Evolutionary conservation across 1,284 basidiomycete species (phyloP), one percentile per base, ranked within the genome.

Genomic region (Fistulinella cinereoalba): DNA sequence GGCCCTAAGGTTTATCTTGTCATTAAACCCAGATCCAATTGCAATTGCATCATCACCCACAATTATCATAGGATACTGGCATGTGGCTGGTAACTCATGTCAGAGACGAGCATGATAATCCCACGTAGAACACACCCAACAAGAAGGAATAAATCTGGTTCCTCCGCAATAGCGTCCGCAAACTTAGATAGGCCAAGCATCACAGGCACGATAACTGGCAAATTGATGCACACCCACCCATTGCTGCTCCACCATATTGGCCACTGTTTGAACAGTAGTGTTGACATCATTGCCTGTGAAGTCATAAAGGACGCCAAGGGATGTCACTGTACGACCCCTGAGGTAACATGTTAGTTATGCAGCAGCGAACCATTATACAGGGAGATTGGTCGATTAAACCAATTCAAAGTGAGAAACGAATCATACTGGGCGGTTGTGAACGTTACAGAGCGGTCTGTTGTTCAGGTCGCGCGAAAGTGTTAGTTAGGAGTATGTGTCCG

Each of bases 61-160:
- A 87, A 45, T 85, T 77, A 54, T 87, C 80, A 33, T 71, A 56
- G 3, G 71, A 66, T 15, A 87, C 74, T 8, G 84, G 85, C 84
- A 88, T 88, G 58, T 88, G 85, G 18, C 80, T 85, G 47, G 16
- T 21, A 39, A 13, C 10, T 28, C 8, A 10, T 12, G 34, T 56
- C 25, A 45, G 28, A 29, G 8, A 21, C 5, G 13, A 16, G 27
- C 32, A 6, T 6, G 6, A 43, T 1, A 3, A 22, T 11, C n/a
- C 10, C 13, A n/a, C 8, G 18, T 25, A 18, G 10, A 32, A 64
- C 77, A 36, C 47, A 83, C 76, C 86, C 87, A 44, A 75, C 75
- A 36, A 89, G 76, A 44, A 89, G 57, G 71, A 93, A 94, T 49
- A 90, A 72, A 63, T 93, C 90, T 13, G 90, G 90, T 57, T 84